Evolutionary conservation across 768 basidiomycete species (phyloP), one percentile per base, ranked within the genome.

Genomic region (Podaxis pistillaris): DNA sequence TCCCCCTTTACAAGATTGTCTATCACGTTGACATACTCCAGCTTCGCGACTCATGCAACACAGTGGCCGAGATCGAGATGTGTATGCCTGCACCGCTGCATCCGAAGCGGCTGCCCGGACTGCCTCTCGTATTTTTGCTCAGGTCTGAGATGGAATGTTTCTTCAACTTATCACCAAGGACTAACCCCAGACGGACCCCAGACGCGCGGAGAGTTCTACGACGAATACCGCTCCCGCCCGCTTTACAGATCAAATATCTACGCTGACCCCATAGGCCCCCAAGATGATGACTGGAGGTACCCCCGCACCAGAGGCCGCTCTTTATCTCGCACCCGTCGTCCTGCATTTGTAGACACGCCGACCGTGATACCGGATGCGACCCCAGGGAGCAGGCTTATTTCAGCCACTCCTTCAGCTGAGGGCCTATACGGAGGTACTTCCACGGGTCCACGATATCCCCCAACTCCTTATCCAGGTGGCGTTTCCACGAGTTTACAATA

Each of bases 51-150:
- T 92, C 3, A 78, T 88, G 70, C 79, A 81, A 44, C 84, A 78
- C 64, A 74, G 84, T 11, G 72, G 76, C 9, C 79, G 82, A 19
- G 69, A 74, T 0, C 63, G 73, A 46, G 81, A 87, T 67, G 72
- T 73, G 9, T 81, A 82, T 64, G 76, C 81, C 1, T 79, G 83
- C 24, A 74, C 76, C 40, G 76, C 76, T 52, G 83, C 86, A 12
- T 81, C 83, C 30, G 89, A 90, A 68, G 76, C 87, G 0, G 89
- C 90, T 1, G 88, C 88, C 17, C 82, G 85, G 46, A 89, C 89
- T 0, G 88, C 86, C 1, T 83, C 83, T 13, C 75, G 79, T 28
- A 81, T 89, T 37, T 88, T 87, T 60, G 79, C 78, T 64, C 76
- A 82, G 71, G 86, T 86, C 38, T 56, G 77, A 68, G 71, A 85